Conservation (phyloP, 2,329 filamentous ascomycete genomes). For the Emergomyces orientalis region DNA sequence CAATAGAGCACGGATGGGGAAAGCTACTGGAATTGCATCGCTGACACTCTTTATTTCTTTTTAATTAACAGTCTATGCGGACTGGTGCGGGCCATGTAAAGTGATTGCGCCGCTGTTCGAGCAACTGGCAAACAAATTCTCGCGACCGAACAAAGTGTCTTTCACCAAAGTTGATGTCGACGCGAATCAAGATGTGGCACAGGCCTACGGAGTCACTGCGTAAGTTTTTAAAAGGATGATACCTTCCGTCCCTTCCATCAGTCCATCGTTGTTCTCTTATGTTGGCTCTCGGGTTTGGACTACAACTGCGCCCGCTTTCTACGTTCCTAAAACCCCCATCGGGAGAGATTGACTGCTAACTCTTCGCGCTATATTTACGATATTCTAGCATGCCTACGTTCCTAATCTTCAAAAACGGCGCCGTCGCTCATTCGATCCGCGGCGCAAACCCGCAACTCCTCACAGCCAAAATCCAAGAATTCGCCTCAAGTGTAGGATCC, state of each 20-base stretch:
- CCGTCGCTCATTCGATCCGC: slow-evolving; percentile 57
- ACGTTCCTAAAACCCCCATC: background rate
- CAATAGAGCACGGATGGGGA: background rate
- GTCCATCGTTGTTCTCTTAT: background rate
- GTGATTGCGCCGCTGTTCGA: slow-evolving; percentile 77
- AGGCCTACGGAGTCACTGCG: slow-evolving; percentile 62
- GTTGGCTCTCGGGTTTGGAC: background rate
- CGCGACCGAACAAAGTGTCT: slow-evolving; percentile 61
- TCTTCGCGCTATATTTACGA: background rate
- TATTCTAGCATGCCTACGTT: slow-evolving; percentile 69
- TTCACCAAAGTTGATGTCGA: slow-evolving; percentile 87
- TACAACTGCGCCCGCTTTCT: background rate
- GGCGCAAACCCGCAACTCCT: slow-evolving; percentile 67
- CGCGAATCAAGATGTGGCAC: slow-evolving; percentile 60
- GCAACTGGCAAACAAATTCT: slow-evolving; percentile 60
- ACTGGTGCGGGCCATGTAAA: slow-evolving; percentile 79
- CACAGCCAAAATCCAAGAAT: slow-evolving; percentile 59
- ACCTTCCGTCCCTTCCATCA: background rate
- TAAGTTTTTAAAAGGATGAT: slow-evolving; percentile 29
- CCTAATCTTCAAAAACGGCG: slow-evolving; percentile 69
- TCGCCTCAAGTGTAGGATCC: slow-evolving; percentile 47
- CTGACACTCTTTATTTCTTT: slow-evolving; percentile 18
- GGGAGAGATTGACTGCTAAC: background rate
- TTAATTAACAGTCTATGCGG: slow-evolving; percentile 62
- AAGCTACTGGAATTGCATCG: background rate